phyloP scores from a whole-genome alignment of 768 basidiomycete genomes.

The Myochromella boudieri region DNA sequence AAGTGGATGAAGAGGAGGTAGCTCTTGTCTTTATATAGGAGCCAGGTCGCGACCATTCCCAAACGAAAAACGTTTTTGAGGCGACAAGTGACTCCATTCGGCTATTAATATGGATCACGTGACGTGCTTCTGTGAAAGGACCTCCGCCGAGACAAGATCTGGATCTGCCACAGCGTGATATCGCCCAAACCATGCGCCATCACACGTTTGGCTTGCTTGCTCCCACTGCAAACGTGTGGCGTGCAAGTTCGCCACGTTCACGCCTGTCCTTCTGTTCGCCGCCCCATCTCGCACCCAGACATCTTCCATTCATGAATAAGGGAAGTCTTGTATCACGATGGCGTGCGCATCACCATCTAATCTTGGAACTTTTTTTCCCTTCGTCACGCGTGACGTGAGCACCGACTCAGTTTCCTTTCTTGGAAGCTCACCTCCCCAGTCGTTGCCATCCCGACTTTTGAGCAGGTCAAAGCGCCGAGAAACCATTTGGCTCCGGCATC shows the following conservation, averaged over 20 bases:
- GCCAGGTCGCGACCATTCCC: slow-evolving; percentile 35
- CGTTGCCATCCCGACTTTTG: no score
- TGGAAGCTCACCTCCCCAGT: no score
- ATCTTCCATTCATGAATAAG: slow-evolving; percentile 4
- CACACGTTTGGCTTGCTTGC: slow-evolving; percentile 31
- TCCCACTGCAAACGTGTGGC: slow-evolving; percentile 27
- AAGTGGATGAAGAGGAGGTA: slow-evolving; percentile 11
- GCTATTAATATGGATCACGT: slow-evolving; percentile 22
- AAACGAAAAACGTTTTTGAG: slow-evolving; percentile 35
- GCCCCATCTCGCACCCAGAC: background rate
- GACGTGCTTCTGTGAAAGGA: slow-evolving; percentile 14
- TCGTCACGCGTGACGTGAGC: no score
- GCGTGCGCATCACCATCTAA: no score
- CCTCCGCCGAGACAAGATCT: slow-evolving; percentile 20
- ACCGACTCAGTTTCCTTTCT: no score
- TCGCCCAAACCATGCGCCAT: slow-evolving; percentile 20
- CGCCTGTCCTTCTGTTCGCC: background rate
- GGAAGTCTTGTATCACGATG: no score
- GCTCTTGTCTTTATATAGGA: slow-evolving; percentile 35
- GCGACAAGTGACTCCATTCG: slow-evolving; percentile 31
- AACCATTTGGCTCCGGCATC: no score
- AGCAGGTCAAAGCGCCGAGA: no score
- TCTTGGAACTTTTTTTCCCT: no score
- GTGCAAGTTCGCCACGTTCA: slow-evolving; percentile 22
- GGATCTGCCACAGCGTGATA: slow-evolving; percentile 10